Conservation (phyloP, 2,329 filamentous ascomycete species). For the Nemania bipapillata region DNA sequence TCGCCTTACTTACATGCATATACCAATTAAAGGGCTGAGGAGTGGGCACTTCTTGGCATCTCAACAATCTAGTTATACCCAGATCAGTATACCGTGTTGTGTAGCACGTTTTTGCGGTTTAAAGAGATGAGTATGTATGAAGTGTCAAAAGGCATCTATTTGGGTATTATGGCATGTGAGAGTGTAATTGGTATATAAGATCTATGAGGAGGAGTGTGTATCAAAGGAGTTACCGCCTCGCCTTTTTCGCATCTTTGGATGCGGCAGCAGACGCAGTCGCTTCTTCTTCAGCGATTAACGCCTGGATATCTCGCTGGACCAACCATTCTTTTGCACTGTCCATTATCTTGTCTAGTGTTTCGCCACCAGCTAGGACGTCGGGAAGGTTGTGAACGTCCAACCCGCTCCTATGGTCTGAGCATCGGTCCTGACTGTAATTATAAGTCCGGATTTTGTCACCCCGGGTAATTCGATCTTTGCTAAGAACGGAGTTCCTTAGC, state of each 20-base stretch:
- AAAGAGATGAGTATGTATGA: neutral
- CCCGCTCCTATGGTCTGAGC: constrained; percentile 88
- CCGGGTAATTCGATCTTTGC: constrained; percentile 82
- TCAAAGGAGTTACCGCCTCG: constrained; percentile 30
- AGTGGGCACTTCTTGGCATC: neutral
- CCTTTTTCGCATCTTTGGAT: constrained; percentile 44
- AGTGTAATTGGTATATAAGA: constrained; percentile 16
- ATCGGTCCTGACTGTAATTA: constrained; percentile 78
- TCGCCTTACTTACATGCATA: neutral
- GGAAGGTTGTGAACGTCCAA: constrained; percentile 82
- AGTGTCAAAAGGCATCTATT: neutral
- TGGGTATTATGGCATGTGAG: constrained; percentile 12
- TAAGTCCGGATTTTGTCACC: constrained; percentile 96
- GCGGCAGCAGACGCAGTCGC: constrained; percentile 56
- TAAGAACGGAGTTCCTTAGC: constrained; percentile 80
- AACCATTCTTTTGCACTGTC: constrained; percentile 81
- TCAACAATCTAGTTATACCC: neutral
- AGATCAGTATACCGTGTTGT: neutral
- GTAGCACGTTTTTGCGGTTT: neutral
- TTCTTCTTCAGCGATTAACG: constrained; percentile 72
- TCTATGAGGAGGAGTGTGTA: constrained; percentile 2
- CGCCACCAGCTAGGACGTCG: constrained; percentile 78
- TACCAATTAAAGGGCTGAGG: neutral
- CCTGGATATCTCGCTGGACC: constrained; percentile 76
- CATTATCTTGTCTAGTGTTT: constrained; percentile 79